Evolutionary conservation across 805 yeast genomes (phyloP).

Genomic region (Cyberlindnera suaveolens): DNA sequence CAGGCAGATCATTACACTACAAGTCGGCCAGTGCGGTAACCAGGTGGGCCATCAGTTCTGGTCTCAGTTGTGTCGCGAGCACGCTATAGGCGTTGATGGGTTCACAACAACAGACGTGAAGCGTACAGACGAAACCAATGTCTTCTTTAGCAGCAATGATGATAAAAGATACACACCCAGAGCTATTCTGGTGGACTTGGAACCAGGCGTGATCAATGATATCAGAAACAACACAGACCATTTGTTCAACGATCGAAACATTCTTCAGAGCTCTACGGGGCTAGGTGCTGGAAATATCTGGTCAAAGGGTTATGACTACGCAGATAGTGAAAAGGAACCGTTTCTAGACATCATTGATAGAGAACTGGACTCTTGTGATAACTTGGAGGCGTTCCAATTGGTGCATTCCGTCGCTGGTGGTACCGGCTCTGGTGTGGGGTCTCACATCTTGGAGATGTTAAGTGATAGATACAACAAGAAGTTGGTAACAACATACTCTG

Average conservation of each 20-base stretch:
- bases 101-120: conserved; percentile 15
- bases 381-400: conserved; percentile 83
- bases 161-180: conserved; percentile 82
- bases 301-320: conserved; percentile 85
- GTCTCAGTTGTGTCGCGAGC: conserved; percentile 83
- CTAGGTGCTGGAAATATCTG: conserved; percentile 96
- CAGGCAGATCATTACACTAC: conserved; percentile 14
- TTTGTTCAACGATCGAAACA: conserved; percentile 77
- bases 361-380: conserved; percentile 87
- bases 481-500: conserved; percentile 75
- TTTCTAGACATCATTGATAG: conserved; percentile 78
- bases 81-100: conserved; percentile 55
- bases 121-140: conserved; percentile 70
- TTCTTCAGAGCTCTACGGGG: conserved; percentile 74
- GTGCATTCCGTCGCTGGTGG: conserved; percentile 98
- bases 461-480: conserved; percentile 82
- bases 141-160: conserved; percentile 75
- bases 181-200: conserved; percentile 78
- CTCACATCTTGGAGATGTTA: conserved; percentile 67
- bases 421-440: conserved; percentile 95
- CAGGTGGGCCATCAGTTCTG: conserved; percentile 92
- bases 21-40: conserved; percentile 83
- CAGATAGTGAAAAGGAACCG: conserved; percentile 61
- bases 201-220: conserved; percentile 79
- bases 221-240: conserved; percentile 47